These are phyloP conservation scores for Candida chauliodis DNA, from an alignment of 805 yeast species.

Conservation along the genomic window DNA sequence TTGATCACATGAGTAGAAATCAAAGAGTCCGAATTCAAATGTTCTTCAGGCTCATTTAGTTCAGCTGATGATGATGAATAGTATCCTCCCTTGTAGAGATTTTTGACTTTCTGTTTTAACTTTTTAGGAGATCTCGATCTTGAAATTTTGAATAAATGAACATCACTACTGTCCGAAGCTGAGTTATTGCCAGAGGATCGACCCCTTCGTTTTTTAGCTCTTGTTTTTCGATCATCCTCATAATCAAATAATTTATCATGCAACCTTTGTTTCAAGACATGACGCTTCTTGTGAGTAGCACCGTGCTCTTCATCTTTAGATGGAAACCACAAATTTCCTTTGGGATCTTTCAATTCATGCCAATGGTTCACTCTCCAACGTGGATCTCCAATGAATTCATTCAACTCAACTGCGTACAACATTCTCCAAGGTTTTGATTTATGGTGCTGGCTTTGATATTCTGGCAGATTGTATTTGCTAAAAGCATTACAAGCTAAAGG, in stretches of 20 bases:
- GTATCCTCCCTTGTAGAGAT: conserved; percentile 5
- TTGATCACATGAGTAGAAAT: conserved; percentile 8
- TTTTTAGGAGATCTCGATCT: conserved; percentile 8
- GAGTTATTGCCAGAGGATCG: conserved; percentile 24
- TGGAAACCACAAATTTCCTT: conserved; percentile 54
- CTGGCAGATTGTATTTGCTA: conserved; percentile 29
- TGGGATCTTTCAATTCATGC: conserved; percentile 44
- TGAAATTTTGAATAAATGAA: conserved; percentile 5
- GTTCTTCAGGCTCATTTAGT: conserved; percentile 3
- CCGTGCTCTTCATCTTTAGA: background rate
- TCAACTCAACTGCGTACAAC: conserved; percentile 63
- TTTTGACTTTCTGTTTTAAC: conserved; percentile 5
- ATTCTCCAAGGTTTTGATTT: conserved; percentile 32
- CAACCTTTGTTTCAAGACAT: conserved; percentile 15
- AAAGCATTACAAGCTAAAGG: conserved; percentile 69
- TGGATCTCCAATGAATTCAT: conserved; percentile 55
- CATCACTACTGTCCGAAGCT: conserved; percentile 7
- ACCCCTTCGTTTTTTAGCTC: conserved; percentile 1
- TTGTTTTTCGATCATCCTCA: conserved; percentile 5
- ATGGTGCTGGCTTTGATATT: conserved; percentile 16
- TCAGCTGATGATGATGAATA: conserved; percentile 1
- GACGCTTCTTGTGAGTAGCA: conserved; percentile 2
- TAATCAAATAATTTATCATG: conserved; percentile 31
- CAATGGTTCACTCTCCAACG: conserved; percentile 58
- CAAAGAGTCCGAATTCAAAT: conserved; percentile 8